Evolutionary conservation across 164 flowering plant species (phyloP).

Genomic region (Warburgia ugandensis): DNA sequence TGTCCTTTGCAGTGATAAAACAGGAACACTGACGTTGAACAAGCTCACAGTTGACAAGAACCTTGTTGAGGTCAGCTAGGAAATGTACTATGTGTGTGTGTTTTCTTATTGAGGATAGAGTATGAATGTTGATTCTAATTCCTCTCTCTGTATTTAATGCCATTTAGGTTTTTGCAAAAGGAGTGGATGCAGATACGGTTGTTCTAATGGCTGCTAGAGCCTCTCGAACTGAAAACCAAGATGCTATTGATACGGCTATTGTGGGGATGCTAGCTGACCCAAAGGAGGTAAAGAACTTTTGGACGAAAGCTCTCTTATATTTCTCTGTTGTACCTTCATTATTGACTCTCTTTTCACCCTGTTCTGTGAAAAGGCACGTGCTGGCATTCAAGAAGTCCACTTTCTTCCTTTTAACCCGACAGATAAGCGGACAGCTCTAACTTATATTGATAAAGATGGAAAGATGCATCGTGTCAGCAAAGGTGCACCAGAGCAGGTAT

Average conservation of each 20-base stretch:
- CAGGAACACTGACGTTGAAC: constrained; percentile 85
- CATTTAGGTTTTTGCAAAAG: constrained; percentile 52
- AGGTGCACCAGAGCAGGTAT: constrained; percentile 98
- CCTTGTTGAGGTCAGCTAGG: constrained; percentile 65
- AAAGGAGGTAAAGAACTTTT: constrained; percentile 59
- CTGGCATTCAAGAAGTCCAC: constrained; percentile 82
- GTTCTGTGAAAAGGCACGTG: constrained; percentile 78
- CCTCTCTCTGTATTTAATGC: neutral
- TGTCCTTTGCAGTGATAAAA: constrained; percentile 91
- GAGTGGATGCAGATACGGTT: constrained; percentile 39
- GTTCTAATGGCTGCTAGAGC: constrained; percentile 54
- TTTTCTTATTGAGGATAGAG: too few relatives aligned
- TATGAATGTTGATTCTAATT: neutral
- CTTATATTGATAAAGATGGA: constrained; percentile 67
- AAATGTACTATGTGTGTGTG: constrained; percentile 2
- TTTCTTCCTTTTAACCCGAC: constrained; percentile 97
- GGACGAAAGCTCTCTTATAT: too few relatives aligned
- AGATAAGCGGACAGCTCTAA: constrained; percentile 89
- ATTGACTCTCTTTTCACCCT: too few relatives aligned
- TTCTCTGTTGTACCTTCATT: too few relatives aligned
- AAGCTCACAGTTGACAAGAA: constrained; percentile 79
- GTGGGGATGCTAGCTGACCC: constrained; percentile 60
- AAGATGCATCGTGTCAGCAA: constrained; percentile 95
- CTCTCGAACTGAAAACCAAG: constrained; percentile 47
- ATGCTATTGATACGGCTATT: constrained; percentile 53